Evolutionary conservation across 306 rosid genomes (phyloP).

Genomic region (Dalbergia oliveri): DNA sequence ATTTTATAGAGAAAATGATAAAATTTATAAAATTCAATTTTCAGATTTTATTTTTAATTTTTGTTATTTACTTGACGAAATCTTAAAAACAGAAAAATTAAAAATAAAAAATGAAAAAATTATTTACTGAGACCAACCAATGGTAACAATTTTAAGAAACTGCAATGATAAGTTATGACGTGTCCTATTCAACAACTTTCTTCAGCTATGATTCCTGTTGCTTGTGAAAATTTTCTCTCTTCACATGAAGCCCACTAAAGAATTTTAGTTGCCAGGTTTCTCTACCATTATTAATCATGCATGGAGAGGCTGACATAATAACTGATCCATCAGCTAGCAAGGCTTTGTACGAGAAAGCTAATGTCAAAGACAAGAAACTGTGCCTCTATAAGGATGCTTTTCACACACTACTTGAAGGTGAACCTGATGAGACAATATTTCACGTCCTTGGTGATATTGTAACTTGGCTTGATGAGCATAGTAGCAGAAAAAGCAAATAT

Average conservation of each 20-base stretch:
- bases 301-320: constrained; percentile 65
- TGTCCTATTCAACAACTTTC: not conserved
- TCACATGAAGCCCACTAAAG: not conserved
- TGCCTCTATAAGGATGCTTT: constrained; percentile 62
- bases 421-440: constrained; percentile 59
- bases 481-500: constrained; percentile 48
- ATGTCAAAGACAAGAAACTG: constrained; percentile 57
- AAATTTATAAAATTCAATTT: no score
- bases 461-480: constrained; percentile 57
- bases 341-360: constrained; percentile 59
- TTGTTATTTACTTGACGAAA: not conserved
- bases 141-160: not conserved
- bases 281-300: constrained; percentile 65
- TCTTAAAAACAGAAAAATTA: no score
- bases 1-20: no score
- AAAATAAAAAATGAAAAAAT: no score
- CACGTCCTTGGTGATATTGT: constrained; percentile 58
- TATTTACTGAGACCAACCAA: no score
- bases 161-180: not conserved
- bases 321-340: constrained; percentile 66
- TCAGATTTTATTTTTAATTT: not conserved
- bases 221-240: constrained; percentile 13
- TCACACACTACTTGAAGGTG: constrained; percentile 58
- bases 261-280: constrained; percentile 49
- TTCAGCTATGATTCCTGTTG: constrained; percentile 28